Percentiles rank a stretch among this genome's conserved stretches.
Evolutionary conservation across 176 grass and related monocot species (phyloP).

Genomic region (sorghum (Sorghum bicolor)): Sorghum_bicolor_NCBIv3 NC_012878.2:48446501-48447000

Average conservation of each 20-base stretch:
- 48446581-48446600: too few relatives aligned
- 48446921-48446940: too few relatives aligned
- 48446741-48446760: background rate
- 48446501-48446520: background rate
- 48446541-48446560: background rate
- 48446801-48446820: too few relatives aligned
- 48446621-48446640: background rate
- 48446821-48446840: too few relatives aligned
- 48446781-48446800: background rate
- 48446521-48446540: background rate
- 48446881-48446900: too few relatives aligned
- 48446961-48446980: too few relatives aligned
- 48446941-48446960: too few relatives aligned
- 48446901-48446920: too few relatives aligned
- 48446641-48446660: background rate
- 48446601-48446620: too few relatives aligned
- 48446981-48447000: too few relatives aligned
- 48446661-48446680: background rate
- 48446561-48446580: slow-evolving; percentile 17
- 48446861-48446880: too few relatives aligned
- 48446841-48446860: too few relatives aligned
- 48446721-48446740: slow-evolving; percentile 10
- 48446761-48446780: background rate
- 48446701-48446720: slow-evolving; percentile 19
- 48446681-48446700: slow-evolving; percentile 16